Conservation (phyloP, 2,329 filamentous ascomycete species). For the Didymellaceae sp. region DNA sequence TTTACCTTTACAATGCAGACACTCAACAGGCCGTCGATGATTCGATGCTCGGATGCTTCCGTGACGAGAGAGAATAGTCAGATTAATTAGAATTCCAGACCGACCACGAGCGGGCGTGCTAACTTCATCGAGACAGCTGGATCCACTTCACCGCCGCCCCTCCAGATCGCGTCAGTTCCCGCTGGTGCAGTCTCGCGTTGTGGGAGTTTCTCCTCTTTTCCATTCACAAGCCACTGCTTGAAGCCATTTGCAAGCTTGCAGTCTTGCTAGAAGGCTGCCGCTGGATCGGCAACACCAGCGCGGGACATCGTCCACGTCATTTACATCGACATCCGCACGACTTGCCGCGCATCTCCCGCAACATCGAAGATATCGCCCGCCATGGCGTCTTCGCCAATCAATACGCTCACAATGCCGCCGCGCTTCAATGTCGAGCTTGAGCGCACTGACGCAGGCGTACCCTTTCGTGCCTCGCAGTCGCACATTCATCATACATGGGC, state of each 20-base stretch:
- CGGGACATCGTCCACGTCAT: constrained; percentile 21
- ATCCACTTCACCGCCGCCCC: constrained; percentile 12
- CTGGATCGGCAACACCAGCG: constrained; percentile 14
- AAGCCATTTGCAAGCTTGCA: neutral
- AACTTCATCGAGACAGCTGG: constrained; percentile 2
- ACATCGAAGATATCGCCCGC: neutral
- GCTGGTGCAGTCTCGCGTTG: neutral
- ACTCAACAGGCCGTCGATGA: too few species aligned
- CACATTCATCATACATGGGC: constrained; percentile 94
- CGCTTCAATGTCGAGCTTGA: constrained; percentile 62
- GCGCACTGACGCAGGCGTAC: constrained; percentile 66
- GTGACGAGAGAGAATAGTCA: too few species aligned
- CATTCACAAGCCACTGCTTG: neutral
- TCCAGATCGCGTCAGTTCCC: constrained; percentile 1
- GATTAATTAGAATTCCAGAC: constrained; percentile 4
- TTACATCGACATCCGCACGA: constrained; percentile 1
- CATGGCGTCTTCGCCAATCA: constrained; percentile 26
- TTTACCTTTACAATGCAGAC: too few species aligned
- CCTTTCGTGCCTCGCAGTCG: constrained; percentile 75
- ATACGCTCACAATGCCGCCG: constrained; percentile 42
- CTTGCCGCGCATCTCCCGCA: neutral
- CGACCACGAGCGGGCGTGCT: constrained; percentile 10
- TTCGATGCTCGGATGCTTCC: neutral
- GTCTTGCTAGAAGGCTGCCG: neutral
- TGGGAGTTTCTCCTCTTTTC: neutral